Base-by-base conservation (phyloP, 2,329 filamentous ascomycete species). In the Cladosporium sp. region DNA sequence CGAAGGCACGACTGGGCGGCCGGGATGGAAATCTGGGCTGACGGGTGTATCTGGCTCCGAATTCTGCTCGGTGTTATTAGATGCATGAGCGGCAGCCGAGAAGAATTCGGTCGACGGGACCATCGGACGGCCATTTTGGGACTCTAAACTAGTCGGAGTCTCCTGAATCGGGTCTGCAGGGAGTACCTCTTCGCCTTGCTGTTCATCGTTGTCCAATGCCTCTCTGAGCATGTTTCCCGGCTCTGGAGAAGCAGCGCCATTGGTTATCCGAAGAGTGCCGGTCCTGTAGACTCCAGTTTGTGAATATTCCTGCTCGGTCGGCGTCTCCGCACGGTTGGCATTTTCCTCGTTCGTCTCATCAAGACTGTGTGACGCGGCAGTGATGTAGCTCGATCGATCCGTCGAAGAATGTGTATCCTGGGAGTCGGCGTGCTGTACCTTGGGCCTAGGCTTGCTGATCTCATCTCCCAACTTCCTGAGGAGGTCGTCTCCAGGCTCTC, bases 201-300 rank as follows among this genome's bases (percentile, higher is more conserved):
- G 13, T 11, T 38, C 9, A 4, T 13, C 13, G 16, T 15, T 38
- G 35, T 16, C 16, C 13, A 38, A 16, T 16, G 27, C 25, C 32
- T 35, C 12, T 35, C 32, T n/a, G 4, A 48, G 36, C 45, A 48
- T 48, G 5, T 18, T 35, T 4, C 13, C 36, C n/a, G 69, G 65
- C 40, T 69, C 69, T 12, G 74, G 73, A 3, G 73, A 75, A 8
- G 70, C 64, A 13, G 68, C 64, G 7, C 73, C 74, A 50, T 77
- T 77, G 5, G 71, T 75, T 15, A 77, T 67, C 15, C 69, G 65
- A 7, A 76, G 62, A 3, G 71, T 70, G 7, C 74, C 74, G 6
- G 69, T 63, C 49, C 67, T 62, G 47, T 71, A 64, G 25, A 59
- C 62, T 4, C 73, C 71, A 25, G 72, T 62, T 40, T 72, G 69